Evolutionary conservation across 768 basidiomycete genomes (phyloP).

Genomic region (Naganishia antarctica): DNA sequence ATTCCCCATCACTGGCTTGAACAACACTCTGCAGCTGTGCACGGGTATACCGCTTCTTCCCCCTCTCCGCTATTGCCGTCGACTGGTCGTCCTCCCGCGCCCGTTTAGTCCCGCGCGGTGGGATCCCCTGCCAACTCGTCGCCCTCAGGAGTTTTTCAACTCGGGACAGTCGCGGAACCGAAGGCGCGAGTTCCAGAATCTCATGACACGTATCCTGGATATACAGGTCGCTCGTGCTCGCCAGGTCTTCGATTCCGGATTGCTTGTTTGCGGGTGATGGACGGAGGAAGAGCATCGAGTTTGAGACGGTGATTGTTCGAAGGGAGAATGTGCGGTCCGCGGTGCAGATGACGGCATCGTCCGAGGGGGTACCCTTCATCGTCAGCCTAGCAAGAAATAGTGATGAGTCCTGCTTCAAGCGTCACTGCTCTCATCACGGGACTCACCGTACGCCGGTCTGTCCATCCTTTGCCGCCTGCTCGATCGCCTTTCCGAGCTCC

Average conservation of each 20-base stretch:
- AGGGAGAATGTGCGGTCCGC: slow-evolving; percentile 70
- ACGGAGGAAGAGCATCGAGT: slow-evolving; percentile 70
- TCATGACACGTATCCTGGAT: slow-evolving; percentile 78
- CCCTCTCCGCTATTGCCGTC: slow-evolving; percentile 13
- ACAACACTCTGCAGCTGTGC: slow-evolving; percentile 61
- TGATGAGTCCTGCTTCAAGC: too few relatives aligned
- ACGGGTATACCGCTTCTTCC: slow-evolving; percentile 56
- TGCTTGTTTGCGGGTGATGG: too few relatives aligned
- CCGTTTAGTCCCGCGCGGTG: neutral
- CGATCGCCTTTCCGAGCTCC: slow-evolving; percentile 45
- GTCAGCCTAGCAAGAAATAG: too few relatives aligned
- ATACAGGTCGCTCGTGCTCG: neutral
- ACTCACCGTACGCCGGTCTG: slow-evolving; percentile 34
- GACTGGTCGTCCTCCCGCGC: slow-evolving; percentile 18
- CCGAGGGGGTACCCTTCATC: slow-evolving; percentile 73
- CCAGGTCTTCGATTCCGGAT: too few relatives aligned
- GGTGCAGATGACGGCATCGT: slow-evolving; percentile 89
- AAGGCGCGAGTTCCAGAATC: slow-evolving; percentile 71
- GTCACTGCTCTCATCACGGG: too few relatives aligned
- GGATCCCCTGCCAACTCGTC: slow-evolving; percentile 65
- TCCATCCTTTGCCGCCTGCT: slow-evolving; percentile 27
- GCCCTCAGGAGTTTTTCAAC: slow-evolving; percentile 61
- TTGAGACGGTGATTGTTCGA: slow-evolving; percentile 81
- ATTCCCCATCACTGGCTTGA: slow-evolving; percentile 77
- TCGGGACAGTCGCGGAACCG: slow-evolving; percentile 70